Percentiles rank a stretch among this genome's conserved stretches.
phyloP scores from a whole-genome alignment of 148 eudicot genomes.

The Euryodendron excelsum region DNA sequence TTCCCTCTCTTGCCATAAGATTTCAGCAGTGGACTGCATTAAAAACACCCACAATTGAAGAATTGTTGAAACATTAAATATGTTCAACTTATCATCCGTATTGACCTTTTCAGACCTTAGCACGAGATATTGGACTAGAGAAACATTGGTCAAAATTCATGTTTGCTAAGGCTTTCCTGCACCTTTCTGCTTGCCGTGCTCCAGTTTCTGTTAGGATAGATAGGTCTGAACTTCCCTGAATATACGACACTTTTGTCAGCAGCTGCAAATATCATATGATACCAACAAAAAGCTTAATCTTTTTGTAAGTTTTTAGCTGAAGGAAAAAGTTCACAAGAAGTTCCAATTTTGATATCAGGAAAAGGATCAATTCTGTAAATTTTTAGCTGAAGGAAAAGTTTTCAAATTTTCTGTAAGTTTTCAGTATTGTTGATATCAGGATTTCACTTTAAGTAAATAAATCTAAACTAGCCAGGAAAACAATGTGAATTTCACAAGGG shows the following conservation, averaged over 20 bases:
- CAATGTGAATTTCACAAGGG: background rate
- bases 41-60: constrained; percentile 10
- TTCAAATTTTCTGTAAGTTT: background rate
- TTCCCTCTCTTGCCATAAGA: constrained; percentile 65
- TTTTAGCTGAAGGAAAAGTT: too few species aligned
- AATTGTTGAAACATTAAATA: constrained; percentile 2
- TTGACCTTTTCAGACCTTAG: constrained; percentile 46
- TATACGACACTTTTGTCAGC: background rate
- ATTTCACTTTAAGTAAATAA: background rate
- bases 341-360: background rate
- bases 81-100: background rate
- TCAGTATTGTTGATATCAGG: background rate
- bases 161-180: constrained; percentile 54
- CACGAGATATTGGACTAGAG: constrained; percentile 79
- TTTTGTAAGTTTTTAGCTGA: too few species aligned
- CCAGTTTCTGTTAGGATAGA: constrained; percentile 67
- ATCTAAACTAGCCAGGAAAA: background rate
- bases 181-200: constrained; percentile 57
- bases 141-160: constrained; percentile 62
- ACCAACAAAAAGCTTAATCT: background rate
- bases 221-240: constrained; percentile 68
- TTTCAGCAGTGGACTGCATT: constrained; percentile 67
- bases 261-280: background rate
- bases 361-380: too few species aligned
- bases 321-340: background rate